phyloP scores from a whole-genome alignment of 176 grass and related monocot species.

The Avena atlantica region DNA sequence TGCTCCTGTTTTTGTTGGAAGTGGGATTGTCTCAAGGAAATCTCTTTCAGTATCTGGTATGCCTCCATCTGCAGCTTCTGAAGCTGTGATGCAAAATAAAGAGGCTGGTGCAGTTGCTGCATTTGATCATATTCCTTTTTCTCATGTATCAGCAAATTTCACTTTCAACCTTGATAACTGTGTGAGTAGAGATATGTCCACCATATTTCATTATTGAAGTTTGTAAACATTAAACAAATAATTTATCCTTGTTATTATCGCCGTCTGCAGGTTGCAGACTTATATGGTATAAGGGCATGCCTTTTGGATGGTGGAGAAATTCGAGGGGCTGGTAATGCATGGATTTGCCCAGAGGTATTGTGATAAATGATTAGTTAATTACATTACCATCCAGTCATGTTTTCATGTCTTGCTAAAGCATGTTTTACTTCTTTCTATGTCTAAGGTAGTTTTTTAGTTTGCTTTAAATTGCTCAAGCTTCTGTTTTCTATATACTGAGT shows the following conservation, averaged over 20 bases:
- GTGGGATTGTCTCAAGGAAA: constrained; percentile 97
- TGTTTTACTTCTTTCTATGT: constrained; percentile 26
- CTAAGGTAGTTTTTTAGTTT: constrained; percentile 35
- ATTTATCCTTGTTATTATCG: constrained; percentile 25
- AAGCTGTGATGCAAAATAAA: constrained; percentile 94
- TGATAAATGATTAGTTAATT: constrained; percentile 41
- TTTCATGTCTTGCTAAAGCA: constrained; percentile 26
- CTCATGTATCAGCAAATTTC: constrained; percentile 95
- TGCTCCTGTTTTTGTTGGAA: constrained; percentile 97
- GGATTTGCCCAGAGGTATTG: constrained; percentile 95
- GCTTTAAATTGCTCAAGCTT: background rate
- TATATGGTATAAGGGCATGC: constrained; percentile 99
- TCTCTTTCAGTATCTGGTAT: constrained; percentile 75
- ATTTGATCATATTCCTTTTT: constrained; percentile 95
- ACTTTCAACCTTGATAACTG: constrained; percentile 97
- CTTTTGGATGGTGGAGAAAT: constrained; percentile 98
- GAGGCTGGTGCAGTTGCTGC: constrained; percentile 96
- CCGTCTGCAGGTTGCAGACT: constrained; percentile 75
- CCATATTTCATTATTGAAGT: constrained; percentile 34
- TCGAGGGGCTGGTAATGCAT: constrained; percentile 96
- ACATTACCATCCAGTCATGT: constrained; percentile 9
- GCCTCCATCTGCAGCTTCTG: constrained; percentile 88
- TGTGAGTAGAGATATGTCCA: constrained; percentile 59
- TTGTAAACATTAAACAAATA: constrained; percentile 12
- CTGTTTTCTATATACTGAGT: constrained; percentile 13